Conservation (phyloP, 2,329 filamentous ascomycete genomes). For the Alternaria viburni region DNA sequence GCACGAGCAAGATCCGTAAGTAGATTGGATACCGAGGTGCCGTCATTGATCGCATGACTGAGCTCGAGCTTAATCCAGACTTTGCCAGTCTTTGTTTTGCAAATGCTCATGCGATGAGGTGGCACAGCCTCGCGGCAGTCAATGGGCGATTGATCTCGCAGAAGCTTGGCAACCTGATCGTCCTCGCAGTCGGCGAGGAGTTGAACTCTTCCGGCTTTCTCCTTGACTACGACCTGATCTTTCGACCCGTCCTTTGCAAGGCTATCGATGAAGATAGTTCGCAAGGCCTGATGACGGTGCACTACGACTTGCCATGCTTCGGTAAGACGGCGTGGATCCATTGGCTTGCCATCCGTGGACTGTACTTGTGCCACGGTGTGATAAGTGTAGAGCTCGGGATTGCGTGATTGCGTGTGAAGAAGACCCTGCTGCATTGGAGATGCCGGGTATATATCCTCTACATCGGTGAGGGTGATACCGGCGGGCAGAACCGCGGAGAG, state of each 20-base stretch:
- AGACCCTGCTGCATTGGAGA: conserved; percentile 43
- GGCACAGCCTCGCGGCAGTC: conserved; percentile 44
- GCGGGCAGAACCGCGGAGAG: conserved; percentile 27
- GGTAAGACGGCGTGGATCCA: conserved; percentile 36
- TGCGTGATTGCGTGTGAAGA: conserved; percentile 37
- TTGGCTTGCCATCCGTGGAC: conserved; percentile 17
- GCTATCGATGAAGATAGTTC: conserved; percentile 45
- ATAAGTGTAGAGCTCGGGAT: conserved; percentile 39
- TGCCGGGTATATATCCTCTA: conserved; percentile 41
- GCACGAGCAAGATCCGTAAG: conserved; percentile 54
- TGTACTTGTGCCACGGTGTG: conserved; percentile 39
- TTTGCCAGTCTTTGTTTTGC: conserved; percentile 46
- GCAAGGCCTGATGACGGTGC: conserved; percentile 38
- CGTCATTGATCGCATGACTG: conserved; percentile 60
- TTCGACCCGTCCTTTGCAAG: conserved; percentile 40
- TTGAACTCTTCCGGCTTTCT: conserved; percentile 32
- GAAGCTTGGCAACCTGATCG: conserved; percentile 15
- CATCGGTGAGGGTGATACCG: conserved; percentile 22
- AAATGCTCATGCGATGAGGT: conserved; percentile 56
- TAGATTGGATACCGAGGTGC: conserved; percentile 58
- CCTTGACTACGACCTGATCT: conserved; percentile 43
- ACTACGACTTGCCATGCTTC: conserved; percentile 46
- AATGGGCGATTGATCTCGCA: conserved; percentile 29
- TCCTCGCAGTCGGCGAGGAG: conserved; percentile 34
- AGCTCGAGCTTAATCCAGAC: conserved; percentile 58